Percentiles rank a stretch among this genome's conserved stretches.
These are phyloP conservation scores for Misopates orontium DNA, from an alignment of 257 asterid species.

Conservation along the genomic window DNA sequence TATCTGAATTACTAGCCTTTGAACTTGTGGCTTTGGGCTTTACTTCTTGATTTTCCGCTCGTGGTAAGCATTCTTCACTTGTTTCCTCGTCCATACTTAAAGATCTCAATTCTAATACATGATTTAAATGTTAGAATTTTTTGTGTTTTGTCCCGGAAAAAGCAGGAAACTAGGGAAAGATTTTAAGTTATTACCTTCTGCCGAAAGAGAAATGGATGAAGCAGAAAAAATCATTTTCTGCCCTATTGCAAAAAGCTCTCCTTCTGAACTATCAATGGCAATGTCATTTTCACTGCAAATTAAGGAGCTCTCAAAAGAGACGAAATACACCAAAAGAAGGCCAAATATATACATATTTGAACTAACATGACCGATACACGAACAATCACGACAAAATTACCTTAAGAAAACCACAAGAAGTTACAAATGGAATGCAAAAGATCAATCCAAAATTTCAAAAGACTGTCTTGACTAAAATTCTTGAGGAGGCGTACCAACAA, in stretches of 20 bases:
- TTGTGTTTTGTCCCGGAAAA: not conserved
- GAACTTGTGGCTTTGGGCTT: constrained; percentile 39
- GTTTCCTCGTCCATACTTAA: constrained; percentile 40
- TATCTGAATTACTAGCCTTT: constrained; percentile 43
- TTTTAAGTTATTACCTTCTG: constrained; percentile 55
- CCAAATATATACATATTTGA: not conserved
- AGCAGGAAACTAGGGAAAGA: not conserved
- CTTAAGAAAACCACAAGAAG: not conserved
- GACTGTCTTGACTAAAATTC: too few species aligned
- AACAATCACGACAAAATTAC: too few species aligned
- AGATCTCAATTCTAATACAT: constrained; percentile 50
- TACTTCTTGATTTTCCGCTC: constrained; percentile 43
- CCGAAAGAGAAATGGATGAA: constrained; percentile 70
- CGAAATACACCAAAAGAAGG: constrained; percentile 11
- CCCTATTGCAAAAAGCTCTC: constrained; percentile 53
- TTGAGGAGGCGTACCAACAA: not conserved
- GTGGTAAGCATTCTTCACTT: constrained; percentile 35
- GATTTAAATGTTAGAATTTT: constrained; percentile 3
- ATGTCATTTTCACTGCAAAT: constrained; percentile 36
- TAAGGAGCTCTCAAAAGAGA: not conserved
- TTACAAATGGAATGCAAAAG: not conserved
- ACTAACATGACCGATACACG: not conserved
- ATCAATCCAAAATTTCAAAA: not conserved
- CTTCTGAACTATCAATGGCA: constrained; percentile 53
- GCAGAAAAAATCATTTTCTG: constrained; percentile 58